phyloP scores from a whole-genome alignment of 805 yeast species.

The Starmerella geochares region DNA sequence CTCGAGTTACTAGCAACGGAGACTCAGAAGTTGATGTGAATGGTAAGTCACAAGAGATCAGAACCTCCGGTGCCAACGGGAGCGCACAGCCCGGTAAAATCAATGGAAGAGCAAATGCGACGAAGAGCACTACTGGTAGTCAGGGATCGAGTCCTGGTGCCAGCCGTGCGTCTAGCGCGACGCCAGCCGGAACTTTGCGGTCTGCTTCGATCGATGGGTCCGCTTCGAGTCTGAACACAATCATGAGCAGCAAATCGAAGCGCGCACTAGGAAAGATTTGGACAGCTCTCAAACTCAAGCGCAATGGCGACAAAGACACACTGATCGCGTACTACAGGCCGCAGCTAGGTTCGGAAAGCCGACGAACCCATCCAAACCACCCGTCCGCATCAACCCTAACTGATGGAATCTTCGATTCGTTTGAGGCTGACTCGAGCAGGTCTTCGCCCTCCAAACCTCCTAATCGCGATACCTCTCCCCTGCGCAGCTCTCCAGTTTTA shows the following conservation, averaged over 20 bases:
- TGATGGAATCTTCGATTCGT: too few relatives aligned
- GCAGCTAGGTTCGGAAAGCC: too few relatives aligned
- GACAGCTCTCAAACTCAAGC: conserved; percentile 8
- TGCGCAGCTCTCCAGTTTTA: conserved; percentile 6
- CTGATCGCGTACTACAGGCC: conserved; percentile 16
- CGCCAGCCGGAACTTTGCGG: too few relatives aligned
- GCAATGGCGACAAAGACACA: conserved; percentile 1
- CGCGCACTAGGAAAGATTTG: conserved; percentile 8
- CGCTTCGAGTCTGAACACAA: background rate
- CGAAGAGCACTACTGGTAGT: background rate
- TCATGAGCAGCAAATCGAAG: conserved; percentile 8
- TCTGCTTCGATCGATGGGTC: too few relatives aligned
- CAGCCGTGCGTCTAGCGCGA: background rate
- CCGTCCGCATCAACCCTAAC: too few relatives aligned
- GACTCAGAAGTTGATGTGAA: too few relatives aligned
- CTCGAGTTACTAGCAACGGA: background rate
- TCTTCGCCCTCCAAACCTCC: background rate
- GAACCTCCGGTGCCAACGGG: too few relatives aligned
- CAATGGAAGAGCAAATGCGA: background rate
- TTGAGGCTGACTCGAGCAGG: too few relatives aligned
- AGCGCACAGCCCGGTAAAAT: too few relatives aligned
- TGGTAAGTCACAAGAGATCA: too few relatives aligned
- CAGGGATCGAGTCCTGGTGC: background rate
- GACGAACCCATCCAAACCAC: too few relatives aligned
- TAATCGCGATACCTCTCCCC: background rate